Base-by-base conservation (phyloP, 768 basidiomycete genomes). In the Calocera cornea region DNA sequence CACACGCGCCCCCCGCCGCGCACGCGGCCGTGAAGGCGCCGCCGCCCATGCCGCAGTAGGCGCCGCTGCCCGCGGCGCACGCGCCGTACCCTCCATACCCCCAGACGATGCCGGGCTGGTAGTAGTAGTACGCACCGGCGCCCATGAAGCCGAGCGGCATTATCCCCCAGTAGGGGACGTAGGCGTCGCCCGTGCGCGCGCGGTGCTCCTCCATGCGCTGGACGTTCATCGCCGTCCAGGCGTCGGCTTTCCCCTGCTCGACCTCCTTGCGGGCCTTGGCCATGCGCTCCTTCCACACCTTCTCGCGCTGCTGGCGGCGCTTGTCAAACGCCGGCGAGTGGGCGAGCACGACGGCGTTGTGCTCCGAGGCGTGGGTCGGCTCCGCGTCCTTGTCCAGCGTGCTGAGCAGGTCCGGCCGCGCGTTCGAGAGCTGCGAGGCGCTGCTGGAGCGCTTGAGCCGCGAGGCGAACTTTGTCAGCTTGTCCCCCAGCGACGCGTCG, bases 311-410 rank as follows among this genome's bases (percentile, higher is more conserved):
- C 49, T 34, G 38, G 24, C 68, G 66, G 17, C 60, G 31, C 34
- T 41, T 41, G 17, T 67, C 66, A 22, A 54, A 31, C 41, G 67
- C 44, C 1, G 69, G 67, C 47, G 24, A 22, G 50, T 69, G 63
- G 33, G 64, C 41, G 44, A 71, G 50, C 3, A 68, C 50, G 3
- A 71, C 69, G 7, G 64, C 34, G 47, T 69, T 65, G 54, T 71
- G 70, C 24, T 69, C 69, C n/a, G 70, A 71, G 1, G 69, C 66
- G 34, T 71, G 70, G 2, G 70, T 71, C 33, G 66, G 67, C 27
- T 71, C 70, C 8, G 69, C 63, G 38, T 66, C 64, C n/a, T 49
- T 65, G 64, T 71, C 69, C 16, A 33, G 17, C 12, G 41, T 50
- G n/a, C 66, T 68, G 38, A 71, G 31, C n/a, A 71, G 41, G 50